Evolutionary conservation across 495 filamentous ascomycete genomes (phyloP), one percentile per base, ranked within the genome.

Genomic region (Daldinia grandis): DNA sequence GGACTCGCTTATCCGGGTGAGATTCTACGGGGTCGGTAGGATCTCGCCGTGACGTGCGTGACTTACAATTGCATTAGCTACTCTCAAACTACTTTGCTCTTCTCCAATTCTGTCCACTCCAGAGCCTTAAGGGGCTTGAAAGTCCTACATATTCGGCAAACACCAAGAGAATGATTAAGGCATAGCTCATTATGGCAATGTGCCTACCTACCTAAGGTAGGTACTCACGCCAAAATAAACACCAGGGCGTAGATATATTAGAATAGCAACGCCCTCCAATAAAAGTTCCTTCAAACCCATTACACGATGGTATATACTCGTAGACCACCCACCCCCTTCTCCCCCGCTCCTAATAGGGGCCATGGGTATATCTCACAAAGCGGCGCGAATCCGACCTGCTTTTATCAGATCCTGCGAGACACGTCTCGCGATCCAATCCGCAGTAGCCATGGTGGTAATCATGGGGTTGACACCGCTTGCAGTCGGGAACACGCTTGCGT

Each of bases 391-490:
- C 14, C 25, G 28, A 15, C 24, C 44, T 15, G 35, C 54, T 27
- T 59, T 72, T 59, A 73, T 68, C 68, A 83, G 38, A 40, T 85
- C 86, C 62, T 69, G 78, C 3, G 78, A 80, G 2, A 91, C 58
- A 1, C 83, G 83, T 77, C 82, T 76, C 6, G 83, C 84, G 28
- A 91, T 86, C 81, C 84, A 86, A 63, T 91, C 86, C 27, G 89
- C 83, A 69, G 97, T 93, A 3, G 89, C 93, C 93, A 97, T 95
- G 62, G 85, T 90, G 49, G 93, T 97, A 35, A 97, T 81, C 94
- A 97, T 97, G 3, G 94, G 95, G 76, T 97, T 97, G 10, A 96
- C 94, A 5, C 95, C 95, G 70, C 90, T 93, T 5, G 94, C 93
- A 62, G 89, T 92, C 0, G 95, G 95, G 68, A 97, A 93, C 0